phyloP scores from a whole-genome alignment of 2,329 filamentous ascomycete genomes.

The Graphiopsis chlorocephala region DNA sequence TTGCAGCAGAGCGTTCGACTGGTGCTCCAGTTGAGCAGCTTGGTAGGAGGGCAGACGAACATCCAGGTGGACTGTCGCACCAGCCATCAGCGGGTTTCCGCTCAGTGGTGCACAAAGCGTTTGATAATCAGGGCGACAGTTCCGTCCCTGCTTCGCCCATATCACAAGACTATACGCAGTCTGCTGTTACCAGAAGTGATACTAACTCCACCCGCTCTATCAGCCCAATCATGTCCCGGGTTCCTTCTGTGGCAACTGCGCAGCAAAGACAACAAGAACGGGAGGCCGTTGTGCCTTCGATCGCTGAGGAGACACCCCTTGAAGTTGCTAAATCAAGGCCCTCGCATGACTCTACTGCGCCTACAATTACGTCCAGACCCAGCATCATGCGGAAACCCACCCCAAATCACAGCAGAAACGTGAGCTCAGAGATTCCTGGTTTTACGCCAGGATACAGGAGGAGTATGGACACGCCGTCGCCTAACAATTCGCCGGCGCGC shows the following conservation, averaged over 20 bases:
- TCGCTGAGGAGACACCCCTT: slow-evolving; percentile 55
- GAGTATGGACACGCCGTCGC: slow-evolving; percentile 57
- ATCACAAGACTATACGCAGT: slow-evolving; percentile 42
- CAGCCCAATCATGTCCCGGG: slow-evolving; percentile 63
- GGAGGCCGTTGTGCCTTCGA: slow-evolving; percentile 50
- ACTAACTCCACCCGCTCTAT: slow-evolving; percentile 62
- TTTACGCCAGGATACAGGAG: slow-evolving; percentile 56
- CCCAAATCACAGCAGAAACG: slow-evolving; percentile 40
- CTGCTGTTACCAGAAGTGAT: slow-evolving; percentile 48
- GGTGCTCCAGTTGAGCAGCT: slow-evolving; percentile 8
- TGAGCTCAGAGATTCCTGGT: slow-evolving; percentile 35
- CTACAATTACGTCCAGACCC: slow-evolving; percentile 29
- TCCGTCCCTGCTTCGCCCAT: slow-evolving; percentile 43
- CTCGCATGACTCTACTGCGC: slow-evolving; percentile 26
- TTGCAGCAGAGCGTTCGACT: slow-evolving; percentile 6
- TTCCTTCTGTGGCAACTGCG: slow-evolving; percentile 45
- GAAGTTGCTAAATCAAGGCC: slow-evolving; percentile 32
- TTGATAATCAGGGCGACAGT: slow-evolving; percentile 58
- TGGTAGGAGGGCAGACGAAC: slow-evolving; percentile 2
- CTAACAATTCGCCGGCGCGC: slow-evolving; percentile 60
- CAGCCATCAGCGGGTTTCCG: slow-evolving; percentile 14
- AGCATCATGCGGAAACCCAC: slow-evolving; percentile 37
- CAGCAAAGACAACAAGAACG: slow-evolving; percentile 37
- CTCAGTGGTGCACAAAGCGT: slow-evolving; percentile 61
- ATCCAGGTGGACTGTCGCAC: slow-evolving; percentile 10